Conservation (phyloP, 2,329 filamentous ascomycete species). For the Tolypocladium album region DNA sequence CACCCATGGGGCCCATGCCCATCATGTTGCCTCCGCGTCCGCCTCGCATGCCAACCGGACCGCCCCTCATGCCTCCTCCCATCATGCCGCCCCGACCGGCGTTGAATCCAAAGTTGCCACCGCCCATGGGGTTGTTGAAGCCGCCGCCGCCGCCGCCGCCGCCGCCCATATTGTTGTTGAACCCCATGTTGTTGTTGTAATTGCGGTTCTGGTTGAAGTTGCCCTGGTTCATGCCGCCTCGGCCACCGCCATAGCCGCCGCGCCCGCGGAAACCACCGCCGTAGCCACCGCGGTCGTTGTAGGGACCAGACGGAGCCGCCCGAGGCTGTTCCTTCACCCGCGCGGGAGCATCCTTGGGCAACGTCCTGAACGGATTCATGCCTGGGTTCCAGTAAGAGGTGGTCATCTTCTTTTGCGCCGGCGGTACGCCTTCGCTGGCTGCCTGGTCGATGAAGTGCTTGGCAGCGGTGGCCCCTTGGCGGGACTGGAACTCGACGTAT, state of each 20-base stretch:
- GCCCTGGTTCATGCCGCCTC: slow-evolving; percentile 37
- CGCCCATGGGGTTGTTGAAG: slow-evolving; percentile 41
- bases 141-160: slow-evolving; percentile 23
- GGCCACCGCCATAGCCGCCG: slow-evolving; percentile 30
- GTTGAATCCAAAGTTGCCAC: slow-evolving; percentile 40
- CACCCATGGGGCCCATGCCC: slow-evolving; percentile 35
- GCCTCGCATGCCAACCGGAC: slow-evolving; percentile 36
- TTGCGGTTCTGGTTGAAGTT: slow-evolving; percentile 33
- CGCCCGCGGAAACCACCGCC: slow-evolving; percentile 43
- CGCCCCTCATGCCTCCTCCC: slow-evolving; percentile 34
- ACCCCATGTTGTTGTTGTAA: slow-evolving; percentile 33
- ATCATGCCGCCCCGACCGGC: slow-evolving; percentile 25
- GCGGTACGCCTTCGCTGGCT: slow-evolving; percentile 36
- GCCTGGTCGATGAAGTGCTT: slow-evolving; percentile 72
- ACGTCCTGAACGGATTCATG: slow-evolving; percentile 79
- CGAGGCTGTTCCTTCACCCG: slow-evolving; percentile 52
- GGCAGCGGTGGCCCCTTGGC: slow-evolving; percentile 73
- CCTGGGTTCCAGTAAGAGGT: slow-evolving; percentile 67
- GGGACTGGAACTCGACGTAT: slow-evolving; percentile 74
- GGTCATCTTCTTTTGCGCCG: slow-evolving; percentile 57
- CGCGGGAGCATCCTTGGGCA: slow-evolving; percentile 74
- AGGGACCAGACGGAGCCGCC: slow-evolving; percentile 36
- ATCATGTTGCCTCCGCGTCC: slow-evolving; percentile 42
- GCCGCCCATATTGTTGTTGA: slow-evolving; percentile 33
- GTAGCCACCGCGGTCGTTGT: slow-evolving; percentile 33